Conservation (phyloP, 257 asterid genomes). For the Solanum paucissectum region DNA sequence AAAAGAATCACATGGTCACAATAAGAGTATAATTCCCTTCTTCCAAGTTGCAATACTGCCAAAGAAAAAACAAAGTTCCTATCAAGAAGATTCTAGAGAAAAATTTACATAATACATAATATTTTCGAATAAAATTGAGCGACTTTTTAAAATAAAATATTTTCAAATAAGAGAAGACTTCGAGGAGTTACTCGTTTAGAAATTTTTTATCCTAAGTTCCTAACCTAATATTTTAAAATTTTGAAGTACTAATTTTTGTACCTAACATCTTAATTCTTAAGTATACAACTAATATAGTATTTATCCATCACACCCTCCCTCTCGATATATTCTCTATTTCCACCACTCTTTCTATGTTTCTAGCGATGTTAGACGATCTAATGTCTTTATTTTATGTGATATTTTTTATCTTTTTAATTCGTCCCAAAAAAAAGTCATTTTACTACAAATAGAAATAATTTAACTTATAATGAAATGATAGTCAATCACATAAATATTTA, state of each 20-base stretch:
- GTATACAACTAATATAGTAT: too few species aligned
- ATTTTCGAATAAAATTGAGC: neutral
- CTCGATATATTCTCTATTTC: too few species aligned
- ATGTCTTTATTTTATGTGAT: too few species aligned
- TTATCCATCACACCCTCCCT: too few species aligned
- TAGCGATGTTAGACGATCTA: neutral
- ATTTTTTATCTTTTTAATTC: too few species aligned
- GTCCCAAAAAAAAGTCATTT: too few species aligned
- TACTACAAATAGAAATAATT: too few species aligned
- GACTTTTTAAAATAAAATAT: rapidly evolving
- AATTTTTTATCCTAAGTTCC: neutral
- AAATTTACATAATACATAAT: neutral
- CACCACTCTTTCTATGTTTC: neutral
- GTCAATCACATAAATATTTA: neutral
- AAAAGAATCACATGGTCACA: neutral
- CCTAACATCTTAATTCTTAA: too few species aligned
- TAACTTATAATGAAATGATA: neutral
- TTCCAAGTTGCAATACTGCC: neutral
- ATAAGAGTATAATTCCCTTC: neutral
- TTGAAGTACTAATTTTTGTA: neutral
- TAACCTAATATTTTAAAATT: neutral
- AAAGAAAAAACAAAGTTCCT: neutral
- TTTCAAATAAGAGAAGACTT: too few species aligned
- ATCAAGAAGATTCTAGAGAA: neutral
- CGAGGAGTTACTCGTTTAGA: neutral